Evolutionary conservation across 805 yeast genomes (phyloP), one percentile per base, ranked within the genome.

Genomic region (Metschnikowia continentalis): DNA sequence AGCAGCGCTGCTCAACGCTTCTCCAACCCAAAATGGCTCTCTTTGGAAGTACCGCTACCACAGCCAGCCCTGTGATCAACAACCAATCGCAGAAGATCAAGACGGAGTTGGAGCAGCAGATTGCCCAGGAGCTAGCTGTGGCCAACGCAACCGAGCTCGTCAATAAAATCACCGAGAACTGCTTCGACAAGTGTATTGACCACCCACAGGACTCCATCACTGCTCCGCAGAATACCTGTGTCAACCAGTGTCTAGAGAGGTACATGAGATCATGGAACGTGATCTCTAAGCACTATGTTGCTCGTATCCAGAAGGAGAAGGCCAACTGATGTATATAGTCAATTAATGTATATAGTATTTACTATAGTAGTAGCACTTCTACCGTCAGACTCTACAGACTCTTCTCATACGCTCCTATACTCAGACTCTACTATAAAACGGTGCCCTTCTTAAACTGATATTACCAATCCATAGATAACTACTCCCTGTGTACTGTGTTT

Each of bases 201-300:
- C 75, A 74, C 40, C 96, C 96, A 15, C 81, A 82, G 37, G 61
- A 77, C 19, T 57, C 71, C 13, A 63, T 82, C 50, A 67, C 72
- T 46, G 57, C 74, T 1, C 76, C 71, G 6, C 90, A 90, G 61
- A 80, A 81, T 50, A 69, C 68, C 30, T 90, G 97, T 70, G 78
- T 88, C 44, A 80, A 77, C 52, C 86, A 84, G 66, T 91, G 98
- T 66, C 77, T 87, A 59, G 84, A 86, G 56, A 91, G 89, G 71
- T 91, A 88, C 69, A 85, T 90, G 92, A 81, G 86, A 67, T 83
- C 95, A 33, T 91, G 97, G 97, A 90, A 90, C 61, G 75, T 84
- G 49, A 77, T 91, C 40, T 88, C 96, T 11, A 84, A 82, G 65
- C 75, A 88, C 10, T 90, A 90, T 68, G 81, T 90, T 47, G 65